Evolutionary conservation across 371 early-diverging fungal species (phyloP), one percentile per base, ranked within the genome.

Genomic region (Syncephalastrum racemosum): DNA sequence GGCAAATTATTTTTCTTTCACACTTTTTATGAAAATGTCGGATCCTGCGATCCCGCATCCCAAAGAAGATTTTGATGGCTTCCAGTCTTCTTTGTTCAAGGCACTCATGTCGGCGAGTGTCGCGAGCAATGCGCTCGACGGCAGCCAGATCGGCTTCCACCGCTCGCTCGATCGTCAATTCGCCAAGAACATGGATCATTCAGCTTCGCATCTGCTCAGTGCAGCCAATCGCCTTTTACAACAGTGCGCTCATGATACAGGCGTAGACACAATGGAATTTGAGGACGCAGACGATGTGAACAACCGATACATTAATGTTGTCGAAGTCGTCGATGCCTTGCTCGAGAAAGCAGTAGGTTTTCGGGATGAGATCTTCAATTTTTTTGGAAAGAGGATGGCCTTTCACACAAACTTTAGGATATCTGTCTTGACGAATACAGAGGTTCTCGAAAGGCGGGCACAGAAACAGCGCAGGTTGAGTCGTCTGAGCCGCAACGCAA

Each of bases 281-380:
- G 75, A 83, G 4, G 88, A 89, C 27, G 54, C 72, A 4, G 88
- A 90, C 52, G 93, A 94, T 68, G 83, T 91, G 16, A 60, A 71
- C 10, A 87, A 90, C 27, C 66, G 81, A 16, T 95, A 83, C 59
- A 74, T 76, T 42, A 56, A 67, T 7, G 86, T 87, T 2, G 80
- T 85, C 14, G 94, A 95, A 50, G 82, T 86, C n/a, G 79, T 92
- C 3, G 97, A 95, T 63, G 76, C 80, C 54, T 68, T 95, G 62
- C 71, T 94, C 14, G 96, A 96, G 68, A 83, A 83, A 60, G 89
- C 92, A 36, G 95, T 87, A 68, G 58, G 82, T 69, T 4, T 20
- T 47, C 13, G 16, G 25, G 20, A 4, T 24, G 16, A n/a, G n/a
- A n/a, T n/a, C n/a, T n/a, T n/a, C n/a, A n/a, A 25, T 47, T 46